A percentile compares a stretch with the other conserved stretches of the same genome.
These are phyloP conservation scores for Tulasnella sp. DNA, from an alignment of 768 basidiomycete species.

Conservation along the genomic window DNA sequence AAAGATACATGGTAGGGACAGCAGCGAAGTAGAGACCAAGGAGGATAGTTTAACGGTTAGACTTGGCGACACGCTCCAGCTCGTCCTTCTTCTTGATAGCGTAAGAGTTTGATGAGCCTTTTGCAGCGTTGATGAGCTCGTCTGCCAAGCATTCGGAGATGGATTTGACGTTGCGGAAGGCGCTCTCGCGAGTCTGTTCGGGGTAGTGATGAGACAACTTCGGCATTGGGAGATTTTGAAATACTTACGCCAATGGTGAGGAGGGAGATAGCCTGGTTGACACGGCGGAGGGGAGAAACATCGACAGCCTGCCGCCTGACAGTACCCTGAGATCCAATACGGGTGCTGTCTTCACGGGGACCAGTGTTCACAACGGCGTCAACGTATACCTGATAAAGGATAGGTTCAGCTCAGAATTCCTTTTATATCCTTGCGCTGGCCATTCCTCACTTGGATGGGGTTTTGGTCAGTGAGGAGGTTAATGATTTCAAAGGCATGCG, in stretches of 20 bases:
- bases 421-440: background rate
- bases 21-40: background rate
- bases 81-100: constrained; percentile 99
- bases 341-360: constrained; percentile 98
- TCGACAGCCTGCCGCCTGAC: constrained; percentile 99
- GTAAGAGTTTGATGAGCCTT: constrained; percentile 99
- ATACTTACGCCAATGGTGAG: constrained; percentile 88
- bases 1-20: constrained; percentile 3
- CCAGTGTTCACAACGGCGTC: constrained; percentile 99
- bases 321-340: constrained; percentile 99
- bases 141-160: constrained; percentile 98
- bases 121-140: constrained; percentile 99
- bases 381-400: constrained; percentile 66
- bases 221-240: background rate
- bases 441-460: constrained; percentile 81
- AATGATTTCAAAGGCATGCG: constrained; percentile 99
- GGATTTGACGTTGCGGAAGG: constrained; percentile 99
- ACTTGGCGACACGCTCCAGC: constrained; percentile 99
- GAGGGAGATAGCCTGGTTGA: constrained; percentile 95
- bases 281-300: constrained; percentile 94
- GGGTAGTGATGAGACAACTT: constrained; percentile 12
- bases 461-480: constrained; percentile 99
- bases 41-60: constrained; percentile 81
- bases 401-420: background rate
- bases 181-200: constrained; percentile 90